Evolutionary conservation across 805 yeast genomes (phyloP), one percentile per base, ranked within the genome.

Genomic region (Metschnikowia cubensis): DNA sequence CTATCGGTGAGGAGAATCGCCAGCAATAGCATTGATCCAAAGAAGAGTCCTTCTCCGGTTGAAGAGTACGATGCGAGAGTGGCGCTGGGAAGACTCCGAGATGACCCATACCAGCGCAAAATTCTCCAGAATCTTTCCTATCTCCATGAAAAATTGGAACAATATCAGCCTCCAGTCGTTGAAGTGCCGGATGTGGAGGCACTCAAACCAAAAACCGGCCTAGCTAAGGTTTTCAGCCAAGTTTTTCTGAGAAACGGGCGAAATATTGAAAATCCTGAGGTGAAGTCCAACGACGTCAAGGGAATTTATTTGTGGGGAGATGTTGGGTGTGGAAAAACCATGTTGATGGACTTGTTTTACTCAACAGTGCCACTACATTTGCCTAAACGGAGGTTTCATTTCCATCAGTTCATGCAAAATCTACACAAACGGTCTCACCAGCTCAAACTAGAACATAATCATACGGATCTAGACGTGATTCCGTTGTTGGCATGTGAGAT

Each of bases 271-370:
- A 50, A 45, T 21, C 34, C 53, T 7, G 66, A 47, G 5, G 48
- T 52, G 22, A 45, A 61, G 39, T 73, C 68, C 29, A 67, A 67
- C 17, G 59, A 59, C 2, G 74, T 84, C 13, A 96, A 79, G 56
- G 99, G 99, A 4, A 85, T 94, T 6, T 94, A 94, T 62, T 74
- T 94, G 31, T 94, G 88, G 67, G 99, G 99, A 20, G 98, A 94
- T 66, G 99, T 94, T 39, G 99, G 99, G 1, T 91, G 98, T 68
- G 99, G 99, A 3, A 92, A 94, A 64, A 94, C 99, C 6, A 92
- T 94, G 97, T 74, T 94, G 52, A 92, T 94, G 98, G 98, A 94
- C 67, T 74, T 94, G 57, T 94, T 94, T 61, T 94, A 91, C 68
- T 74, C 81, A 18, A 89, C 96, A 0, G 79, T 92, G 15, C 97